phyloP scores from a whole-genome alignment of 108 stramenopile species.

The Cyclotella atomus region DNA sequence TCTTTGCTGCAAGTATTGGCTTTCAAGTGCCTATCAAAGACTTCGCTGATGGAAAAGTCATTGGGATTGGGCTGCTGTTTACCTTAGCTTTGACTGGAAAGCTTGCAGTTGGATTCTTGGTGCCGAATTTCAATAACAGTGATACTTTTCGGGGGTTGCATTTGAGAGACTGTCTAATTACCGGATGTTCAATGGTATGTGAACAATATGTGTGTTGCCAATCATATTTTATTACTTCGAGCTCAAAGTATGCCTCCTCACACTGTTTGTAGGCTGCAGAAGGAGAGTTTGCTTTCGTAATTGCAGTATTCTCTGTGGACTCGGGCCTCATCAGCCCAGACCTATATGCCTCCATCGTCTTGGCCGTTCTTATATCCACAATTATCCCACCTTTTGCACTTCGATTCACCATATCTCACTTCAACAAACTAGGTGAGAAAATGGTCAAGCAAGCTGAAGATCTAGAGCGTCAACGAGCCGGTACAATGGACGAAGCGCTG shows the following conservation, averaged over 20 bases:
- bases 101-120: slow-evolving; percentile 77
- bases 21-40: slow-evolving; percentile 79
- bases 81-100: slow-evolving; percentile 71
- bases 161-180: slow-evolving; percentile 67
- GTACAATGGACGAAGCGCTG: slow-evolving; percentile 6
- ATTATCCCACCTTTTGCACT: slow-evolving; percentile 78
- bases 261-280: slow-evolving; percentile 58
- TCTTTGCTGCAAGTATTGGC: slow-evolving; percentile 84
- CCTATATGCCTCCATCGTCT: slow-evolving; percentile 72
- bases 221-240: slow-evolving; percentile 7
- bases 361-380: slow-evolving; percentile 77
- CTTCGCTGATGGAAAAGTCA: slow-evolving; percentile 61
- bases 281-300: slow-evolving; percentile 85
- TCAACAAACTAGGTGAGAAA: slow-evolving; percentile 65
- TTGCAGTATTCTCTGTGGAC: slow-evolving; percentile 71
- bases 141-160: slow-evolving; percentile 58
- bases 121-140: slow-evolving; percentile 75
- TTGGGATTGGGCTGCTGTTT: slow-evolving; percentile 74
- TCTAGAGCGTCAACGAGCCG: slow-evolving; percentile 14
- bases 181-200: slow-evolving; percentile 71
- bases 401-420: slow-evolving; percentile 76
- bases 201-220: background rate
- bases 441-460: slow-evolving; percentile 32
- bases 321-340: slow-evolving; percentile 56
- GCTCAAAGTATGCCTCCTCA: too few species aligned